Evolutionary conservation across 1,139 yeast genomes (phyloP), one percentile per base, ranked within the genome.

Genomic region (Taphrina flavorubra): DNA sequence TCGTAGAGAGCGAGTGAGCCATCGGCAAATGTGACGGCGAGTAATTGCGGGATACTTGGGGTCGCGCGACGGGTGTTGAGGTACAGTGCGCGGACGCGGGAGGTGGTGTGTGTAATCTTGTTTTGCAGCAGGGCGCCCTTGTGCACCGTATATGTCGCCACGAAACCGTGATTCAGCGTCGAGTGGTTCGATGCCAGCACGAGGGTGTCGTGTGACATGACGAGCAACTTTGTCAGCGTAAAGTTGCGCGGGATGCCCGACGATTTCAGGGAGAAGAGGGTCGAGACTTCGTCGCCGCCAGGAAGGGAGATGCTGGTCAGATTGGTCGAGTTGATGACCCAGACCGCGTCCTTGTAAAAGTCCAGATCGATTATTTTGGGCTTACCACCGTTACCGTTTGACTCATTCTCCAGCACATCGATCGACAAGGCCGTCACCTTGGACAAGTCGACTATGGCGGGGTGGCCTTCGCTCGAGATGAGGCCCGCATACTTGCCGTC

Each of bases 401-500:
- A 2, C 11, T 18, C 36, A 6, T 34, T 37, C 34, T 42, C 61
- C 10, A 55, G 55, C n/a, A 46, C 18, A 6, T 34, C 58, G 20
- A 37, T 37, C 18, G 58, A 53, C 34, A 44, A 36, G 44, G 55
- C 18, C 47, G 25, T n/a, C 51, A 55, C 18, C 10, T 46, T 63
- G 14, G 46, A 11, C 39, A 63, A 31, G n/a, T 42, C 47, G 44
- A 63, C 61, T 13, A 63, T 34, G 14, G 67, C 67, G 13, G 67
- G 46, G 14, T 39, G 42, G 36, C 67, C 67, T 36, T 63, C 61
- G 14, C 47, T 49, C 51, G 67, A 55, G 31, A 63, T 42, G 46
- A 63, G 31, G 13, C 55, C 67, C 13, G 67, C 67, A 55, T 55
- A 63, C 37, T 55, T 25, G 20, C 67, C 67, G 20, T 63, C 67